Evolutionary conservation across 495 filamentous ascomycete species (phyloP).

Genomic region (Corynascus novoguineensis): DNA sequence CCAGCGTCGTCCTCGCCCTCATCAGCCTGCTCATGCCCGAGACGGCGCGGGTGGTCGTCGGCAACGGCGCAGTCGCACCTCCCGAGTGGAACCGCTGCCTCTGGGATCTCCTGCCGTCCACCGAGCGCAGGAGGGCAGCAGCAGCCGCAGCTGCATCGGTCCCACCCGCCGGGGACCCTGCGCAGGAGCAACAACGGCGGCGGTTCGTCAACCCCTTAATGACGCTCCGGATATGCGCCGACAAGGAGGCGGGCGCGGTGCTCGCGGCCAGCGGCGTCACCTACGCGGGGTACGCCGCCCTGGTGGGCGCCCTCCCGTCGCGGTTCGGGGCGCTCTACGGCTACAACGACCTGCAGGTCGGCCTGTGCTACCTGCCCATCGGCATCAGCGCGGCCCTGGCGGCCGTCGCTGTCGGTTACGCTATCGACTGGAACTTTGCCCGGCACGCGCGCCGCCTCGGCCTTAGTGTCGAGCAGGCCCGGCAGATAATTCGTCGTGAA

Average conservation of each 20-base stretch:
- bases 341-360: conserved; percentile 54
- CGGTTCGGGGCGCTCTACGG: conserved; percentile 50
- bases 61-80: conserved; percentile 39
- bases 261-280: conserved; percentile 52
- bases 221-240: conserved; percentile 36
- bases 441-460: conserved; percentile 38
- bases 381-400: conserved; percentile 54
- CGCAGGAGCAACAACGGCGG: not conserved
- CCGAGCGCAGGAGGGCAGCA: conserved; percentile 20
- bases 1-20: conserved; percentile 30
- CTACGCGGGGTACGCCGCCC: conserved; percentile 55
- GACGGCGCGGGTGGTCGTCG: conserved; percentile 53
- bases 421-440: conserved; percentile 51
- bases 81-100: not conserved
- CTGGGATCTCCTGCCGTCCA: conserved; percentile 48
- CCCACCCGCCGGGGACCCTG: too few relatives aligned
- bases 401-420: conserved; percentile 50
- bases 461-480: conserved; percentile 43
- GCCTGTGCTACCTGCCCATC: conserved; percentile 50
- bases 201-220: conserved; percentile 33
- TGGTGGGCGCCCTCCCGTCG: conserved; percentile 44
- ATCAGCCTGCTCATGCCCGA: conserved; percentile 43
- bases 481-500: too few relatives aligned
- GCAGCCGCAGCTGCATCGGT: not conserved
- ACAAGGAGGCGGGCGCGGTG: conserved; percentile 56